Evolutionary conservation across 192 early-diverging fungal species (phyloP), one percentile per base, ranked within the genome.

Genomic region (Coemansia sp.): DNA sequence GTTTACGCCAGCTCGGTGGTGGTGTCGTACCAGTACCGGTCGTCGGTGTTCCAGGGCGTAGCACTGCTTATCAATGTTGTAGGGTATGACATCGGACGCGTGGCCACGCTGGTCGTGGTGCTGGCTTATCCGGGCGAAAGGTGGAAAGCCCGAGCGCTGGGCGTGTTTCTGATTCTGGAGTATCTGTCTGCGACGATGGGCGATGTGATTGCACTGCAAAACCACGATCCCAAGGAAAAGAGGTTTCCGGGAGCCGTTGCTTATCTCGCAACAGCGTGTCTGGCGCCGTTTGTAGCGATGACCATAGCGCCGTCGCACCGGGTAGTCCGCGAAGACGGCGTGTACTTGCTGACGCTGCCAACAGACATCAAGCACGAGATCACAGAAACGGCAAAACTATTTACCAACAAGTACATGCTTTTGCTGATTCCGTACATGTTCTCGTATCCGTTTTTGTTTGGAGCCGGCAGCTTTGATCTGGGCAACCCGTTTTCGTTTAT

Each of bases 311-410:
- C 77, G 1, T 22, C 62, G n/a, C 48, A 70, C 50, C 66, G 52
- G 12, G 64, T 79, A 8, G 71, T 79, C 18, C 77, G 77, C 32
- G 61, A 55, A 48, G 69, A 79, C 54, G 77, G 77, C 4, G 77
- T 79, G 11, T 74, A 71, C 33, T 17, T 79, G 60, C 63, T 73
- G 34, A 64, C 77, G 17, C 77, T 61, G 11, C 54, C 67, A 54
- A 67, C 77, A 1, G 71, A 54, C 1, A 18, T 74, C 4, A 12
- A 40, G 0, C 52, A 45, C 14, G 77, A 79, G 36, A 17, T 74
- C 11, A 30, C n/a, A 14, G 61, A 69, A n/a, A 67, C 68, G 0
- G 38, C 62, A 18, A 54, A 49, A 5, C 61, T 80, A 31, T 80
- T 80, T 33, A 38, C 45, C 10, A 69, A 69, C 68, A 56, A 40